Evolutionary conservation across 768 basidiomycete species (phyloP).

Genomic region (Lentinula raphanica): DNA sequence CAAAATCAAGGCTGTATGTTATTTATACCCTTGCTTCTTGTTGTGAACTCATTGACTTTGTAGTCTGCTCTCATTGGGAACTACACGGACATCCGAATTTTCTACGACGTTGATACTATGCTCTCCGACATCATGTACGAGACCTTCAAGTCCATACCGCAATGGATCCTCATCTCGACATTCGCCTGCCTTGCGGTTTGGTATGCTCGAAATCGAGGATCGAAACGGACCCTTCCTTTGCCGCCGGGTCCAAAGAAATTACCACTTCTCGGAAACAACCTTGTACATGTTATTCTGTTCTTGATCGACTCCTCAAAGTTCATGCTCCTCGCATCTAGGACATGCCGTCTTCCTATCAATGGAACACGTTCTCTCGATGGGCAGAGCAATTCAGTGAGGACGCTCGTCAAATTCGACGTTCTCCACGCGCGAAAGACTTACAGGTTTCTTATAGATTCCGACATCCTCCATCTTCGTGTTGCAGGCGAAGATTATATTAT

Average conservation of each 20-base stretch:
- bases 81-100: too few relatives aligned
- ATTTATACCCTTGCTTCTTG: too few relatives aligned
- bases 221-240: neutral
- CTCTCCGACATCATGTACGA: too few relatives aligned
- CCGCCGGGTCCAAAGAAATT: neutral
- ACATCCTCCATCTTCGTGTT: constrained; percentile 23
- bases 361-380: constrained; percentile 34
- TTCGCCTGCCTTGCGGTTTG: too few relatives aligned
- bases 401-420: neutral
- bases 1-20: too few relatives aligned
- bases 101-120: too few relatives aligned
- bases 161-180: too few relatives aligned
- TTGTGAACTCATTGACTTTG: too few relatives aligned
- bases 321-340: constrained; percentile 11
- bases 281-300: neutral
- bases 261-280: neutral
- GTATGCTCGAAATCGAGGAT: neutral
- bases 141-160: too few relatives aligned
- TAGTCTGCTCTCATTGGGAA: too few relatives aligned
- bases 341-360: constrained; percentile 31
- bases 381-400: constrained; percentile 29
- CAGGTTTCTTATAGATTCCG: constrained; percentile 18
- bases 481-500: constrained; percentile 22
- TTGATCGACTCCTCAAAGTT: neutral
- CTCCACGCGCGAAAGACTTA: neutral